A percentile compares a stretch with the other conserved stretches of the same genome.
Conservation (phyloP, 257 asterid species). For the Coffea eugenioides region DNA sequence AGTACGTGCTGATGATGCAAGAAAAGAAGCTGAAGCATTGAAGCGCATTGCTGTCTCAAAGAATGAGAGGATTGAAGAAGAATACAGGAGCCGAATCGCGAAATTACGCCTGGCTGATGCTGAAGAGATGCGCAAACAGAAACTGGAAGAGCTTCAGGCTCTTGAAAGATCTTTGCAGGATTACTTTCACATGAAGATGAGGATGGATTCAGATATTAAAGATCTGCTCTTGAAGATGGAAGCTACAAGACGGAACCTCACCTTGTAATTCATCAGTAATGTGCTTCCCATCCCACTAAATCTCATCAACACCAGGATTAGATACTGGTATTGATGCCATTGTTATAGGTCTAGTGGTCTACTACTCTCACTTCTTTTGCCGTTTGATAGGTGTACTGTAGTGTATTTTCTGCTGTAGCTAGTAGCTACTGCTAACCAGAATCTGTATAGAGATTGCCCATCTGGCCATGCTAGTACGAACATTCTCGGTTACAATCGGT, state of each 20-base stretch:
- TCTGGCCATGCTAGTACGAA: constrained; percentile 22
- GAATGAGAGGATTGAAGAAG: constrained; percentile 77
- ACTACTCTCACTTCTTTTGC: background rate
- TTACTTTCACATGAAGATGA: constrained; percentile 75
- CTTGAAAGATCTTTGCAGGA: constrained; percentile 75
- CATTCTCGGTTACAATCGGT: background rate
- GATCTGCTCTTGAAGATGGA: constrained; percentile 91
- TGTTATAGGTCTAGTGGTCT: background rate
- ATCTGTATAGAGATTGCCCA: constrained; percentile 41
- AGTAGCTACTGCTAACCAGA: constrained; percentile 35
- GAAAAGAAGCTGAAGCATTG: constrained; percentile 83
- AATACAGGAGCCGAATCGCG: constrained; percentile 54
- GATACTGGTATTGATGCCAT: background rate
- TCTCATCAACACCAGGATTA: background rate
- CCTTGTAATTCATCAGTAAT: constrained; percentile 32
- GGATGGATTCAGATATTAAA: constrained; percentile 89
- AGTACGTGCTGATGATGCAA: constrained; percentile 87
- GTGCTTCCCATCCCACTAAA: constrained; percentile 8
- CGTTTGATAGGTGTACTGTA: constrained; percentile 30
- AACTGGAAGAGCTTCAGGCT: constrained; percentile 72
- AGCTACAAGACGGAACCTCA: constrained; percentile 72
- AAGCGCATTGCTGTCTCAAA: constrained; percentile 61
- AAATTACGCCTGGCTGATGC: constrained; percentile 77
- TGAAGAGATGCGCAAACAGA: constrained; percentile 87
- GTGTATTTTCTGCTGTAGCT: constrained; percentile 13